These are phyloP conservation scores for Melanomma pulvis-pyrius DNA, from an alignment of 495 filamentous ascomycete genomes.

Conservation along the genomic window DNA sequence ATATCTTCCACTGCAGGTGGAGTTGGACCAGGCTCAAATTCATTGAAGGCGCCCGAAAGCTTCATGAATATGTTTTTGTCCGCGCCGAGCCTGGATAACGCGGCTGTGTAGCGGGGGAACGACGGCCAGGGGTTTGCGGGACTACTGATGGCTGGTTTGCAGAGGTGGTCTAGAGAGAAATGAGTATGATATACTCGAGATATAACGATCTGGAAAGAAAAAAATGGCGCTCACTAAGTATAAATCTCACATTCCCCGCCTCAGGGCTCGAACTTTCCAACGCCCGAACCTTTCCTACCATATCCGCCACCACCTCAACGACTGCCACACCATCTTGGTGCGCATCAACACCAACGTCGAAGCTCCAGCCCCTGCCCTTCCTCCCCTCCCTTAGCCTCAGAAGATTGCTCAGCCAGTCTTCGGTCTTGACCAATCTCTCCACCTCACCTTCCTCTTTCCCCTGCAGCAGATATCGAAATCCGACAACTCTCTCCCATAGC, in stretches of 20 bases:
- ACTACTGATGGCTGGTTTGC: constrained; percentile 74
- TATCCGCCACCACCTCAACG: constrained; percentile 69
- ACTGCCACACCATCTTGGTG: constrained; percentile 68
- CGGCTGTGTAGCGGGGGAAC: constrained; percentile 52
- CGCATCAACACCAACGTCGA: constrained; percentile 83
- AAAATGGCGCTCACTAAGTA: constrained; percentile 64
- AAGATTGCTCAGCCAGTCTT: constrained; percentile 68
- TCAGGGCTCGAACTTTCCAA: constrained; percentile 54
- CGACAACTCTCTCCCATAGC: constrained; percentile 56
- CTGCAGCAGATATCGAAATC: constrained; percentile 81
- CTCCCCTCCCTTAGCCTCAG: constrained; percentile 60
- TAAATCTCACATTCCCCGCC: constrained; percentile 61
- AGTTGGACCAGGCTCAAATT: constrained; percentile 55
- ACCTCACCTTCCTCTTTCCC: constrained; percentile 58
- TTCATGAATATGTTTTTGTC: constrained; percentile 71
- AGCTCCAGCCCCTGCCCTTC: constrained; percentile 57
- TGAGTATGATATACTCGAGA: not conserved
- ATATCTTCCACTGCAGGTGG: constrained; percentile 46
- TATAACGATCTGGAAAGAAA: not conserved
- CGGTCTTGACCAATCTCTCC: constrained; percentile 52
- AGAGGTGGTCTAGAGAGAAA: constrained; percentile 69
- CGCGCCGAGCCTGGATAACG: not conserved
- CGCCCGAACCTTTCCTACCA: constrained; percentile 63
- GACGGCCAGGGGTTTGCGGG: constrained; percentile 1
- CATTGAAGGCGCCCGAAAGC: constrained; percentile 79